Evolutionary conservation across 371 early-diverging fungal genomes (phyloP).

Genomic region (Mucor mucedo): DNA sequence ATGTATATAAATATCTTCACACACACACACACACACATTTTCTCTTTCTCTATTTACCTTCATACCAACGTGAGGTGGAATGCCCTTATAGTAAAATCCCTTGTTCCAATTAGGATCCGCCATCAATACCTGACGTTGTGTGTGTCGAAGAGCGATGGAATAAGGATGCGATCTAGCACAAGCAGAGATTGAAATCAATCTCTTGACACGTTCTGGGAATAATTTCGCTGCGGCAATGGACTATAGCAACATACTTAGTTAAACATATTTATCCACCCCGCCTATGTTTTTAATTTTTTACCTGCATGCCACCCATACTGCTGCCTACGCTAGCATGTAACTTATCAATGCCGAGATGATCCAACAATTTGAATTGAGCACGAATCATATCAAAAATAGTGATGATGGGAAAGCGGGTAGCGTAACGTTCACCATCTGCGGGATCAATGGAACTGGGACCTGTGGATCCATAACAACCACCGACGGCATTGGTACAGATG

Average conservation of each 20-base stretch:
- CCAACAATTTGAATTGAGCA: constrained; percentile 88
- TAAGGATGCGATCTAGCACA: constrained; percentile 96
- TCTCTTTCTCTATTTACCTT: constrained; percentile 53
- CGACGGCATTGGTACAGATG: constrained; percentile 87
- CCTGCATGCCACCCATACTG: constrained; percentile 97
- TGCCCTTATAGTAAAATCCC: constrained; percentile 90
- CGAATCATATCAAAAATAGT: constrained; percentile 95
- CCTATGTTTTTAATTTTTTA: constrained; percentile 10
- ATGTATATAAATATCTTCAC: not conserved
- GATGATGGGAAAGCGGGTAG: constrained; percentile 89
- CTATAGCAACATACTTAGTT: constrained; percentile 19
- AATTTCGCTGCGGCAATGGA: constrained; percentile 86
- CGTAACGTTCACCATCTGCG: constrained; percentile 76
- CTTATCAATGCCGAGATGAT: constrained; percentile 78
- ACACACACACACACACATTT: not conserved
- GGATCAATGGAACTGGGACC: constrained; percentile 84
- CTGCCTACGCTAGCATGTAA: constrained; percentile 92
- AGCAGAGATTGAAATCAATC: constrained; percentile 85
- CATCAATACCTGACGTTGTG: constrained; percentile 93
- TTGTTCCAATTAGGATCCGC: constrained; percentile 94
- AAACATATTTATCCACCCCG: not conserved
- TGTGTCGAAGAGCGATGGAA: constrained; percentile 90
- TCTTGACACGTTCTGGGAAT: constrained; percentile 83
- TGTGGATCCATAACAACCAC: constrained; percentile 90
- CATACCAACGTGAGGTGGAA: constrained; percentile 94